phyloP scores from a whole-genome alignment of 306 rosid species.

The Sphenostylis stenocarpa region DNA sequence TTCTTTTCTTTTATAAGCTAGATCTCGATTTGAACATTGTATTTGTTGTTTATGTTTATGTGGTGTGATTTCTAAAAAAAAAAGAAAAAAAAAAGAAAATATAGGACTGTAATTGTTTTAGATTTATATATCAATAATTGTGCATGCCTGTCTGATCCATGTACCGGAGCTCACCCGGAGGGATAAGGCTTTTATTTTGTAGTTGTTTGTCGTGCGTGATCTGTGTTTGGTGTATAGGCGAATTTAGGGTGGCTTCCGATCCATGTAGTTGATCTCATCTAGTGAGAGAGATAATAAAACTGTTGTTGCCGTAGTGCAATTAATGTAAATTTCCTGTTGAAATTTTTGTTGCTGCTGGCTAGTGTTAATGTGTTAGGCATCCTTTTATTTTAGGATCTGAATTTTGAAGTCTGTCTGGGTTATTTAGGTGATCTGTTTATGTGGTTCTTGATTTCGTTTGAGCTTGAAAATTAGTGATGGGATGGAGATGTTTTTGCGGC shows the following conservation, averaged over 20 bases:
- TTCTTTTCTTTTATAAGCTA: neutral
- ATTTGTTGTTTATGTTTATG: neutral
- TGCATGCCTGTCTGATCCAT: neutral
- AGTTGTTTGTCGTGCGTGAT: neutral
- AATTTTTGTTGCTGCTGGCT: slow-evolving; percentile 8
- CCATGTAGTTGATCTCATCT: neutral
- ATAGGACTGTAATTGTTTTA: neutral
- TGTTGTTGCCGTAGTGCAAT: neutral
- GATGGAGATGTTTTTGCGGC: slow-evolving; percentile 3
- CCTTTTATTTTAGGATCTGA: slow-evolving; percentile 35
- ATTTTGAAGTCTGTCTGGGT: slow-evolving; percentile 22
- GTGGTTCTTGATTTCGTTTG: slow-evolving; percentile 9
- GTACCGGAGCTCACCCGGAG: neutral
- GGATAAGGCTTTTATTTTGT: neutral
- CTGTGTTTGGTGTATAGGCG: neutral
- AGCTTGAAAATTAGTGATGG: slow-evolving; percentile 27
- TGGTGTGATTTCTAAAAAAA: too few species aligned
- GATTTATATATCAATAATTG: neutral
- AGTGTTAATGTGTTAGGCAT: neutral
- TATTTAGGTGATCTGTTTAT: slow-evolving; percentile 11
- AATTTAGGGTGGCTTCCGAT: neutral
- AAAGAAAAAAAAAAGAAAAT: neutral
- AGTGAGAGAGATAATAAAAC: neutral
- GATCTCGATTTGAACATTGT: slow-evolving; percentile 46
- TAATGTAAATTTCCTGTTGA: neutral